These are phyloP conservation scores for Fremontodendron californicum DNA, from an alignment of 345 rosid genomes.

Conservation along the genomic window DNA sequence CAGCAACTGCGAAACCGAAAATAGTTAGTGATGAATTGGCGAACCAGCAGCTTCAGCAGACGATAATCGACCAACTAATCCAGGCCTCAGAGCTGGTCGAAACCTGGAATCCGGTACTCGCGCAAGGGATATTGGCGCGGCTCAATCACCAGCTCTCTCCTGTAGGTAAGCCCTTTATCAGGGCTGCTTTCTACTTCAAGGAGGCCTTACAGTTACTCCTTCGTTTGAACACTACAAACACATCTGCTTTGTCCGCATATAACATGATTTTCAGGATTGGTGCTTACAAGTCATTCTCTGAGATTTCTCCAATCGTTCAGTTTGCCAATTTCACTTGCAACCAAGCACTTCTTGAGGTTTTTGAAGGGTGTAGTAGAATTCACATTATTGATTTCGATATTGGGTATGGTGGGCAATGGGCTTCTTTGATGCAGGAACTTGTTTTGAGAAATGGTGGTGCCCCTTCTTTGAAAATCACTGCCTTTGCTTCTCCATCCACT, in stretches of 20 bases:
- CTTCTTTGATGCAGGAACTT: slow-evolving; percentile 90
- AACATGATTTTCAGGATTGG: slow-evolving; percentile 65
- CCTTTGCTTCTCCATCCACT: slow-evolving; percentile 51
- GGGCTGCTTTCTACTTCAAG: slow-evolving; percentile 81
- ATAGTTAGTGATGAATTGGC: slow-evolving; percentile 39
- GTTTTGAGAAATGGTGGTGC: slow-evolving; percentile 50
- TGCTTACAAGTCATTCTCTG: slow-evolving; percentile 78
- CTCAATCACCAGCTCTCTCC: slow-evolving; percentile 99
- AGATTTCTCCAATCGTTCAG: slow-evolving; percentile 77
- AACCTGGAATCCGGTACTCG: slow-evolving; percentile 71
- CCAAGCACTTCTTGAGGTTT: slow-evolving; percentile 75
- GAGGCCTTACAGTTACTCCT: too few relatives aligned
- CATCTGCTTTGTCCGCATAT: slow-evolving; percentile 35
- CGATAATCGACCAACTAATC: slow-evolving; percentile 65
- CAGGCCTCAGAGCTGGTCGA: slow-evolving; percentile 87
- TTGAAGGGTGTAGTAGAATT: slow-evolving; percentile 50
- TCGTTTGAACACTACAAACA: slow-evolving; percentile 21
- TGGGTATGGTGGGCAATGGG: slow-evolving; percentile 91
- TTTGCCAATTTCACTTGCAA: slow-evolving; percentile 86
- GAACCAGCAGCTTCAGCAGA: slow-evolving; percentile 62
- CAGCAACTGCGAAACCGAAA: slow-evolving; percentile 30
- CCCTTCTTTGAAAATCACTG: slow-evolving; percentile 64
- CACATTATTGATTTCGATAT: slow-evolving; percentile 89
- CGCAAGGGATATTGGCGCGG: slow-evolving; percentile 99
- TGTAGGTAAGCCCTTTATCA: slow-evolving; percentile 61